Conservation (phyloP, 345 rosid genomes). For the Laguncularia racemosa region DNA sequence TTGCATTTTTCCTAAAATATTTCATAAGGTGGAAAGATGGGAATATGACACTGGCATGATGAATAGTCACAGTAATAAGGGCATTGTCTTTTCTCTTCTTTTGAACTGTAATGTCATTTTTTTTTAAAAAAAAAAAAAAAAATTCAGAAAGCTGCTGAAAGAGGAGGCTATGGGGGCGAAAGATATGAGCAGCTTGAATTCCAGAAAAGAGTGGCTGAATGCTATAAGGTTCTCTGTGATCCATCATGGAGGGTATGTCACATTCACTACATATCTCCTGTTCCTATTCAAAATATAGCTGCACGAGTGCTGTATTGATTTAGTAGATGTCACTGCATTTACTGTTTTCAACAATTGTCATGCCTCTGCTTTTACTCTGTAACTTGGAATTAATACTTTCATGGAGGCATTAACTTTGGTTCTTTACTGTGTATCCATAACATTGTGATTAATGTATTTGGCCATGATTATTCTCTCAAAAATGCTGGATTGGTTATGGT, state of each 20-base stretch:
- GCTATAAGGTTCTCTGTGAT: conserved; percentile 52
- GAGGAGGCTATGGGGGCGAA: conserved; percentile 96
- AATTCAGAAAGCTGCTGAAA: conserved; percentile 75
- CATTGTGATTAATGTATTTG: too few relatives aligned
- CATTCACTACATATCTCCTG: not conserved
- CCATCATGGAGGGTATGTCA: conserved; percentile 75
- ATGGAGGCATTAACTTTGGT: too few relatives aligned
- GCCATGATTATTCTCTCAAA: too few relatives aligned
- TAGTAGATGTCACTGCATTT: not conserved
- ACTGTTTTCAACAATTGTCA: too few relatives aligned
- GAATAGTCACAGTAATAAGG: not conserved
- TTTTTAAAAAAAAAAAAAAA: too few relatives aligned
- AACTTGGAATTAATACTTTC: too few relatives aligned
- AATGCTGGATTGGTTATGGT: too few relatives aligned
- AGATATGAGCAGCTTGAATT: conserved; percentile 83
- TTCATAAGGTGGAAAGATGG: not conserved
- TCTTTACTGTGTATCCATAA: too few relatives aligned
- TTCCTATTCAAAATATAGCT: not conserved
- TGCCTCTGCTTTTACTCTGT: too few relatives aligned
- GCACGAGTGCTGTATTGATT: not conserved
- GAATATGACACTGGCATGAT: not conserved
- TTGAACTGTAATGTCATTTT: not conserved
- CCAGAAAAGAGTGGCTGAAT: conserved; percentile 61
- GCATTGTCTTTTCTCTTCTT: not conserved
- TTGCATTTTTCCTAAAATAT: not conserved